phyloP scores from a whole-genome alignment of 768 basidiomycete genomes.

The Boletus patriciae region DNA sequence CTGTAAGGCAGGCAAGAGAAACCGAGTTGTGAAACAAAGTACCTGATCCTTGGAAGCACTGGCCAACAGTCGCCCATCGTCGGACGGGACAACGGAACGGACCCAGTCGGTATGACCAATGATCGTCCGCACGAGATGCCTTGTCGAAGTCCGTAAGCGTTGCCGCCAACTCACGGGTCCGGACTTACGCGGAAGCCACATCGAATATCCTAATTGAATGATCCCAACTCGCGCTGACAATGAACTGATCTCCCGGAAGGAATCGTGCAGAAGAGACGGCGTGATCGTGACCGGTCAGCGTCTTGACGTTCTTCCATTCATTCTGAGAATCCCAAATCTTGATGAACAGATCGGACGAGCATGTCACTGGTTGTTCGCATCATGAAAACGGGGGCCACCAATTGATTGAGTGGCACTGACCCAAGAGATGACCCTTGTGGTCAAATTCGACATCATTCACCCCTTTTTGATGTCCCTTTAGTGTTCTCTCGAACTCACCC shows the following conservation, averaged over 20 bases:
- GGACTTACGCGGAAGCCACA: slow-evolving; percentile 75
- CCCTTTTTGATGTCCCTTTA: slow-evolving; percentile 90
- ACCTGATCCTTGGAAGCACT: slow-evolving; percentile 91
- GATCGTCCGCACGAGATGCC: slow-evolving; percentile 76
- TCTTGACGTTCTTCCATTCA: slow-evolving; percentile 88
- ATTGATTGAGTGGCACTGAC: slow-evolving; percentile 41
- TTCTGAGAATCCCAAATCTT: slow-evolving; percentile 91
- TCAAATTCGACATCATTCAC: slow-evolving; percentile 89
- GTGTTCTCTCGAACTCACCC: slow-evolving; percentile 87
- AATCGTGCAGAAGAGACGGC: slow-evolving; percentile 85
- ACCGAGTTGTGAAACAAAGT: slow-evolving; percentile 19
- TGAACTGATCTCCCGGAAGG: slow-evolving; percentile 77
- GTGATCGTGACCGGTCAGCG: slow-evolving; percentile 88
- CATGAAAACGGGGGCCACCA: neutral
- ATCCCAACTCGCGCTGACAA: slow-evolving; percentile 88
- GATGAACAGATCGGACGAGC: slow-evolving; percentile 86
- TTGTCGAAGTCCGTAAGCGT: slow-evolving; percentile 30
- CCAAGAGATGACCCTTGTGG: slow-evolving; percentile 77
- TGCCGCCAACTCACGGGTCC: neutral
- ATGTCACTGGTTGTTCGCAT: slow-evolving; percentile 39
- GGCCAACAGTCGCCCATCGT: slow-evolving; percentile 71
- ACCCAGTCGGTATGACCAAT: slow-evolving; percentile 85
- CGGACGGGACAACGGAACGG: slow-evolving; percentile 60
- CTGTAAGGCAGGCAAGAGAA: neutral
- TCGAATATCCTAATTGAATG: slow-evolving; percentile 85